Base-by-base conservation (phyloP, 495 filamentous ascomycete genomes). In the Cercophora sp. region DNA sequence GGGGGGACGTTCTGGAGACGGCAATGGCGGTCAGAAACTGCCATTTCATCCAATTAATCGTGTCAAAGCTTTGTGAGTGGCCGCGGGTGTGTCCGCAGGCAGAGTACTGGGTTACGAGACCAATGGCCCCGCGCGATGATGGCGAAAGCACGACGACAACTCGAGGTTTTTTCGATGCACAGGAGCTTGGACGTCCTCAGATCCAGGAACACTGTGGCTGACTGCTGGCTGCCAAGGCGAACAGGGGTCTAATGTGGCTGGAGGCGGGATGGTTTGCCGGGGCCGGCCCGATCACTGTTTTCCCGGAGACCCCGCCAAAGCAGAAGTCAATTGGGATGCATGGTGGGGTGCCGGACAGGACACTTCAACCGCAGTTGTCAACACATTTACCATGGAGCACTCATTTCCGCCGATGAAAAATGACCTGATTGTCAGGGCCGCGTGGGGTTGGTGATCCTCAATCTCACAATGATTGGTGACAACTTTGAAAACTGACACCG, bases 351-450 rank as follows among this genome's bases (percentile, higher is more conserved):
- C 31, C 36, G 20, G 5, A 8, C 18, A 32, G 42, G 13, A 6
- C 15, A 32, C 35, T 25, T 19, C 19, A 27, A 26, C n/a, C 25
- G 16, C 11, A 19, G 27, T 47, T 23, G 44, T 47, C 13, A 48
- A 11, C 22, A n/a, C n/a, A n/a, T n/a, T 37, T 50, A 54, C 20
- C 34, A 65, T 63, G 60, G 54, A 53, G 9, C 54, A 63, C 27
- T 66, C 80, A 61, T 95, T 96, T 56, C 81, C 81, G 51, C 85
- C 89, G 31, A 72, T 97, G 60, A 81, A 89, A 70, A 98, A 97
- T 66, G 93, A 97, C 63, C 71, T 96, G 51, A 76, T 98, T 57
- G 69, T 98, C 53, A 80, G 93, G 68, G 86, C 91, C 45, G 92
- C 91, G 50, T 82, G 85, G 77, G 91, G 91, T 96, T 73, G 64